phyloP scores from a whole-genome alignment of 352 stramenopile genomes.

The Elongisporangium prolatum region DNA sequence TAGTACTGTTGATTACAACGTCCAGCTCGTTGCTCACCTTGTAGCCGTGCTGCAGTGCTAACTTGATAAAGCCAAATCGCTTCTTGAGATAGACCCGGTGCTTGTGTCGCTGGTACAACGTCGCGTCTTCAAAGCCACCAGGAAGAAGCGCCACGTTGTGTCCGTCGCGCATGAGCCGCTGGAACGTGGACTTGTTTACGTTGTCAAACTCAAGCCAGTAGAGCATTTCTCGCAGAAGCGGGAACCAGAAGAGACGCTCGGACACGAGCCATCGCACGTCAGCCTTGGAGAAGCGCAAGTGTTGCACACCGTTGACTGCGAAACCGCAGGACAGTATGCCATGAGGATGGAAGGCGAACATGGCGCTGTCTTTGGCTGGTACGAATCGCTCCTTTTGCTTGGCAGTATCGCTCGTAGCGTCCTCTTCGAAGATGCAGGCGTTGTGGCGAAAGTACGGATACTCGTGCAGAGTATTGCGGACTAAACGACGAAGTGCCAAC shows the following conservation, averaged over 20 bases:
- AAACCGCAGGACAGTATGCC: slow-evolving; percentile 56
- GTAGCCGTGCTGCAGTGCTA: slow-evolving; percentile 90
- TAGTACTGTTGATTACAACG: no score
- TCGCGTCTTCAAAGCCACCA: slow-evolving; percentile 94
- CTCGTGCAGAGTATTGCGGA: slow-evolving; percentile 25
- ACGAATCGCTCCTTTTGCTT: not conserved
- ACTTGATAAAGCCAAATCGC: slow-evolving; percentile 91
- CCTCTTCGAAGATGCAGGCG: not conserved
- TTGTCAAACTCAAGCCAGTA: slow-evolving; percentile 64
- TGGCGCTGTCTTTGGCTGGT: not conserved
- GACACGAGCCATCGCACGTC: slow-evolving; percentile 60
- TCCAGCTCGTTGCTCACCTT: slow-evolving; percentile 39
- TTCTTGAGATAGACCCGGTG: slow-evolving; percentile 91
- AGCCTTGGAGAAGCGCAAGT: slow-evolving; percentile 38
- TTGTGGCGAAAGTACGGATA: not conserved
- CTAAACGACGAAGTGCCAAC: slow-evolving; percentile 10
- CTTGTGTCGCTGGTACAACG: slow-evolving; percentile 66
- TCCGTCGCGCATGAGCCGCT: slow-evolving; percentile 35
- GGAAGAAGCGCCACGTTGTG: slow-evolving; percentile 84
- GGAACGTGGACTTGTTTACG: slow-evolving; percentile 46
- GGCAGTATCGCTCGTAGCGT: not conserved
- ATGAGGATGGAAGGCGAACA: slow-evolving; percentile 63
- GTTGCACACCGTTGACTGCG: slow-evolving; percentile 46
- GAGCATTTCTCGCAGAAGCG: slow-evolving; percentile 57
- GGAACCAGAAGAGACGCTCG: slow-evolving; percentile 70